Evolutionary conservation across 1,284 basidiomycete genomes (phyloP), one percentile per base, ranked within the genome.

Genomic region (Hortiboletus rubellus): DNA sequence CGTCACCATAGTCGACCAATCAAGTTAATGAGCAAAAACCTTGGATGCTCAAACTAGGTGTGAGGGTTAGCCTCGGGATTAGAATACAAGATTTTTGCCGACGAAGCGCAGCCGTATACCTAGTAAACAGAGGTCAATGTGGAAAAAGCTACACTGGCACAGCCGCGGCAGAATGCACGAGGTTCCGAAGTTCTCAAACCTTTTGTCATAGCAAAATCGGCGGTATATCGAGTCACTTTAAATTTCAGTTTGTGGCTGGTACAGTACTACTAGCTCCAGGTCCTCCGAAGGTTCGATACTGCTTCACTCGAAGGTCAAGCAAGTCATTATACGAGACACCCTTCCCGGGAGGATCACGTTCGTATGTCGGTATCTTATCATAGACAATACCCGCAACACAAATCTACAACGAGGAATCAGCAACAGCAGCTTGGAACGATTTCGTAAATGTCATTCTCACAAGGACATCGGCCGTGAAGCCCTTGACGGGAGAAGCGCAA

Each of bases 381-480:
- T 82, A 89, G 1, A 83, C 86, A 33, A 89, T 74, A 37, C 80
- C 71, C 0, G 86, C 86, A 0, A 80, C 77, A 50, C 76, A 73
- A 48, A 91, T 89, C 82, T 91, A 66, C 14, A 33, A 30, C 1
- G 4, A 2, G 18, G 17, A 14, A 49, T 51, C 36, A 56, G 41
- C 12, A 2, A 44, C n/a, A 22, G 17, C 9, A 10, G 14, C 24
- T 7, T 8, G 5, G 11, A n/a, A 12, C 14, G 7, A 9, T 17
- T 27, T 8, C 17, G 18, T 10, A 10, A 42, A 18, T 3, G 30
- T 14, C 2, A 24, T 7, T 30, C 85, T 63, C 64, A 92, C 89
- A 52, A 92, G 74, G 17, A 95, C 88, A 62, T 94, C 91, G 1
- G 91, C 79, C 0, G 91, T 94, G 2, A 94, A 74, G 0, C 92